Conservation (phyloP, 2,329 filamentous ascomycete species). For the Claviceps digitariae region DNA sequence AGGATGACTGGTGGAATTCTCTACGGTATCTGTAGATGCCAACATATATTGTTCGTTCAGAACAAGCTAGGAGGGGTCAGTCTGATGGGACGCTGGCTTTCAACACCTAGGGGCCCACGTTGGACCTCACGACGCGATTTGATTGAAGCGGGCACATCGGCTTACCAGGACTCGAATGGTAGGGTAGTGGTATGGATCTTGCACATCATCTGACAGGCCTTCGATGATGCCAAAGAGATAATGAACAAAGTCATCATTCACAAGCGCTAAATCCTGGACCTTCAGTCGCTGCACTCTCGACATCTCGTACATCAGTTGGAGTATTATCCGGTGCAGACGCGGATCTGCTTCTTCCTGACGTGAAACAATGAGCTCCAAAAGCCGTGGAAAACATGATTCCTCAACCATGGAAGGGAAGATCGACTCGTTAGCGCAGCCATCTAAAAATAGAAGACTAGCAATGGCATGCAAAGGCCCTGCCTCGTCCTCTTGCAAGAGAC, state of each 20-base stretch:
- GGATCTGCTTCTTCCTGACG: constrained; percentile 51
- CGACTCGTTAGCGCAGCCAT: constrained; percentile 64
- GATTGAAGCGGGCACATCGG: constrained; percentile 6
- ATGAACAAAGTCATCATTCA: constrained; percentile 68
- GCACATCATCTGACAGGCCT: constrained; percentile 68
- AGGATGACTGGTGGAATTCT: constrained; percentile 21
- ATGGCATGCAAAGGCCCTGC: constrained; percentile 67
- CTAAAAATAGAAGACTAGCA: constrained; percentile 70
- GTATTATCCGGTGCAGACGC: constrained; percentile 62
- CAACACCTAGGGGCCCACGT: neutral
- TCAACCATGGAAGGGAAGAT: constrained; percentile 79
- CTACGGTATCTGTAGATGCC: constrained; percentile 40
- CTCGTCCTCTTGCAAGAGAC: constrained; percentile 75
- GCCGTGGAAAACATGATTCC: constrained; percentile 68
- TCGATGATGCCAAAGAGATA: constrained; percentile 83
- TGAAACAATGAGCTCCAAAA: constrained; percentile 67
- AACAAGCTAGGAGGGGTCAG: constrained; percentile 50
- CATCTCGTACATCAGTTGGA: constrained; percentile 94
- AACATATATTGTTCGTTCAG: constrained; percentile 99
- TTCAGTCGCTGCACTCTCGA: constrained; percentile 76
- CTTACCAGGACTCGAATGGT: constrained; percentile 83
- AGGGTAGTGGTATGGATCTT: constrained; percentile 91
- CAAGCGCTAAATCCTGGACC: constrained; percentile 60
- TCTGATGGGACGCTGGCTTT: neutral
- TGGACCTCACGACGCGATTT: neutral